phyloP scores from a whole-genome alignment of 148 eudicot species.

The Amaranthus cruentus region DNA sequence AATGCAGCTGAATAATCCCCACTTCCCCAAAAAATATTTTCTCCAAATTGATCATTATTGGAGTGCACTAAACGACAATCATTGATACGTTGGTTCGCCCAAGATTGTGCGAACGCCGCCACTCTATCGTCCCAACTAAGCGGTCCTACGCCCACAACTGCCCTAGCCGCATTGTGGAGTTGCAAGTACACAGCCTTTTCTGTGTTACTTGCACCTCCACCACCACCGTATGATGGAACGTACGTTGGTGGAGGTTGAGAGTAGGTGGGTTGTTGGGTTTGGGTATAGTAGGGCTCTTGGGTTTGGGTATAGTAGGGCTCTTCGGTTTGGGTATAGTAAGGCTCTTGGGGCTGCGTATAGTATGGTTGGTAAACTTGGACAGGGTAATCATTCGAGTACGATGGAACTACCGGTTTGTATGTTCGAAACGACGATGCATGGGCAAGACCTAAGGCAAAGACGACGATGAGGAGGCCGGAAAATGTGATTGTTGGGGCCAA shows the following conservation, averaged over 20 bases:
- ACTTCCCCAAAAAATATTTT: conserved; percentile 63
- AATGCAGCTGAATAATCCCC: conserved; percentile 45
- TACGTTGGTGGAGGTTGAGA: neutral
- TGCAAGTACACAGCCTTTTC: neutral
- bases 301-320: neutral
- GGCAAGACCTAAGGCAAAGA: neutral
- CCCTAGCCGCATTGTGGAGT: conserved; percentile 39
- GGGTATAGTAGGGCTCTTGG: neutral
- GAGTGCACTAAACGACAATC: conserved; percentile 54
- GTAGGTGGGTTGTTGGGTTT: neutral
- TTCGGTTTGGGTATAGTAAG: neutral
- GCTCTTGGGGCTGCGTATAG: neutral
- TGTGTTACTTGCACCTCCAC: neutral
- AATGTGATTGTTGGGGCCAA: neutral
- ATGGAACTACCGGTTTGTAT: neutral
- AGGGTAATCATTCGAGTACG: neutral
- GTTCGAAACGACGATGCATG: neutral
- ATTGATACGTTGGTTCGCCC: conserved; percentile 37
- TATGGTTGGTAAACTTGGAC: neutral
- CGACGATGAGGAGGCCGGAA: neutral
- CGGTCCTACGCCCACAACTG: conserved; percentile 31
- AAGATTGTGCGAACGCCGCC: conserved; percentile 36
- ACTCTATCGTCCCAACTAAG: conserved; percentile 40
- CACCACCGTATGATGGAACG: neutral
- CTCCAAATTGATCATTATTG: conserved; percentile 39